These are phyloP conservation scores for Coniella vitis DNA, from an alignment of 2,329 filamentous ascomycete genomes.

Conservation along the genomic window DNA sequence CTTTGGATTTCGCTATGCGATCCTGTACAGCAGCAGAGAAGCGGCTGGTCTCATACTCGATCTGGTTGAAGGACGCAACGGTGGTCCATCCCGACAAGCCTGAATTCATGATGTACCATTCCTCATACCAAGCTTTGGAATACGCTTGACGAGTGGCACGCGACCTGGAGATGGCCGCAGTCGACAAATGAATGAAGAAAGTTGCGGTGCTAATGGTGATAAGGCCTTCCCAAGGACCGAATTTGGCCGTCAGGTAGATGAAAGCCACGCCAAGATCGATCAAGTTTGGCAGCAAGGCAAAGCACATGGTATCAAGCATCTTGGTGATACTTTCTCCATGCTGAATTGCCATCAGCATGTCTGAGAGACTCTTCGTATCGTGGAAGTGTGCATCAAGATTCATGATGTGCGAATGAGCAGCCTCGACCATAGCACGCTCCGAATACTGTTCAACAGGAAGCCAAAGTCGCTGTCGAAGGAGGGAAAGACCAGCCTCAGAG, in stretches of 20 bases:
- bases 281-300: slow-evolving; percentile 52
- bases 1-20: slow-evolving; percentile 30
- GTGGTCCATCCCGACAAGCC: slow-evolving; percentile 55
- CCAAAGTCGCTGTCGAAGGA: slow-evolving; percentile 50
- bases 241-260: slow-evolving; percentile 50
- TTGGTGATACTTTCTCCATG: slow-evolving; percentile 47
- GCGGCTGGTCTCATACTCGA: slow-evolving; percentile 47
- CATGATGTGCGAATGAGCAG: slow-evolving; percentile 53
- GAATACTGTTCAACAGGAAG: slow-evolving; percentile 53
- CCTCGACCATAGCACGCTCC: slow-evolving; percentile 44
- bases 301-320: slow-evolving; percentile 51
- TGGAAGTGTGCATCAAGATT: slow-evolving; percentile 56
- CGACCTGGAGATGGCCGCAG: slow-evolving; percentile 43
- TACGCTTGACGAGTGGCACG: slow-evolving; percentile 43
- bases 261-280: slow-evolving; percentile 54
- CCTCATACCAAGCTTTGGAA: slow-evolving; percentile 46
- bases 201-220: slow-evolving; percentile 53
- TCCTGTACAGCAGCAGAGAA: slow-evolving; percentile 44
- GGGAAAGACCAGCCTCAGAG: slow-evolving; percentile 48
- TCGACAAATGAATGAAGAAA: slow-evolving; percentile 48
- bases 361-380: slow-evolving; percentile 52
- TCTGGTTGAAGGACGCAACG: slow-evolving; percentile 53
- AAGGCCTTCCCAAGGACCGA: slow-evolving; percentile 55
- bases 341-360: slow-evolving; percentile 50
- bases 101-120: slow-evolving; percentile 48